A percentile compares a stretch with the other conserved stretches of the same genome.
phyloP scores from a whole-genome alignment of 169 alveolate genomes.

The Theileria orientalis region DNA sequence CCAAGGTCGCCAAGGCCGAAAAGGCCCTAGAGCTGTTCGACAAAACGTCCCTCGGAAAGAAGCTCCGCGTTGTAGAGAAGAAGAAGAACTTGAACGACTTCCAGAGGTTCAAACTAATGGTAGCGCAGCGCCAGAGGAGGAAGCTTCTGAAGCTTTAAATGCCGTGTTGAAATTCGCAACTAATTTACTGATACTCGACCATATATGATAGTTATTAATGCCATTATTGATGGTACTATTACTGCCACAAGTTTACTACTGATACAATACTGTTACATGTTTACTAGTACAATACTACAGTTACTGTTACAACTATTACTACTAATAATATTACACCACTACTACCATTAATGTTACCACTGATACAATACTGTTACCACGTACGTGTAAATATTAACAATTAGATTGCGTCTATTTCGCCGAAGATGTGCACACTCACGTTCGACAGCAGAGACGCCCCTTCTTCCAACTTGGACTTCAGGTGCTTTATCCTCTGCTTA shows the following conservation, averaged over 20 bases:
- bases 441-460: constrained; percentile 26
- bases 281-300: too few relatives aligned
- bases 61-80: constrained; percentile 70
- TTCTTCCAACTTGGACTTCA: constrained; percentile 44
- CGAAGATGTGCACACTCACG: constrained; percentile 41
- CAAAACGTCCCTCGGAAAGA: constrained; percentile 81
- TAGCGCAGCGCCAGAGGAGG: constrained; percentile 71
- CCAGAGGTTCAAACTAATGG: constrained; percentile 83
- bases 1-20: constrained; percentile 74
- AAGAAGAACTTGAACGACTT: constrained; percentile 82
- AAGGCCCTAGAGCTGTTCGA: constrained; percentile 76
- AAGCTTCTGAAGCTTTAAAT: constrained; percentile 50
- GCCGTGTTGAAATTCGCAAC: too few relatives aligned
- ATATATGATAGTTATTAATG: not conserved
- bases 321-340: too few relatives aligned
- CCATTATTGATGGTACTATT: not conserved
- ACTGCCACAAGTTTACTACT: not conserved
- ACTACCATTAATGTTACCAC: too few relatives aligned
- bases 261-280: not conserved
- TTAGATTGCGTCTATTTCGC: constrained; percentile 54
- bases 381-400: too few relatives aligned
- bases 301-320: too few relatives aligned
- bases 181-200: not conserved
- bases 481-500: not conserved
- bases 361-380: too few relatives aligned